These are phyloP conservation scores for Kuraishia floccosa DNA, from an alignment of 805 yeast species.

Conservation along the genomic window DNA sequence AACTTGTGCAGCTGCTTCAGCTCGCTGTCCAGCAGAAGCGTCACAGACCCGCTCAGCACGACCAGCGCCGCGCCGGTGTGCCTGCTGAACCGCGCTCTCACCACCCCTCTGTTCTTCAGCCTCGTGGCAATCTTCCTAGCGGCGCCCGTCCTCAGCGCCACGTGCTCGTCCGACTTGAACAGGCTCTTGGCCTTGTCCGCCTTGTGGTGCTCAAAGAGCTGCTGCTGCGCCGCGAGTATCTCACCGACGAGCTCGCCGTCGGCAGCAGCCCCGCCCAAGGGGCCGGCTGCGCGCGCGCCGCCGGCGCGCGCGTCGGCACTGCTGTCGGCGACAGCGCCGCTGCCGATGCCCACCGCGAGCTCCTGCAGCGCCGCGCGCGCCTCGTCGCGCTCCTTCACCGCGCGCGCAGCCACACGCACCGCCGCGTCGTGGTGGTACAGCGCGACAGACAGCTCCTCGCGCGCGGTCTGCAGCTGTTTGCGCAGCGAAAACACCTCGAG, in stretches of 20 bases:
- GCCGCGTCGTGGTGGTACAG: constrained; percentile 88
- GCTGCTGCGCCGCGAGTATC: constrained; percentile 8
- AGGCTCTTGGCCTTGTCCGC: constrained; percentile 8
- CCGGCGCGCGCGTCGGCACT: too few species aligned
- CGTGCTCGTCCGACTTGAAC: constrained; percentile 2
- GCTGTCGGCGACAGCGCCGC: constrained; percentile 7
- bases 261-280: too few species aligned
- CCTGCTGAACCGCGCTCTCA: neutral
- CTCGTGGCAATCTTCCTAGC: neutral
- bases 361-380: constrained; percentile 54
- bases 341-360: constrained; percentile 30
- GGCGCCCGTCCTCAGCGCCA: constrained; percentile 1
- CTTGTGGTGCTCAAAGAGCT: constrained; percentile 10
- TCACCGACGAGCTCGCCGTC: neutral
- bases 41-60: too few species aligned
- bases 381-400: constrained; percentile 67
- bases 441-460: constrained; percentile 66
- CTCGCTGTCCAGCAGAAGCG: too few species aligned
- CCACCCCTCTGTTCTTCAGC: neutral
- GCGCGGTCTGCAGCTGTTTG: constrained; percentile 53
- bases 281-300: too few species aligned
- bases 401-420: constrained; percentile 67
- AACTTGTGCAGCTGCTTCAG: too few species aligned
- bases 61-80: neutral
- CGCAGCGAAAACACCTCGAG: constrained; percentile 70